Percentiles rank a stretch among this genome's conserved stretches.
phyloP scores from a whole-genome alignment of 169 alveolate species.

The Eimeria praecox region DNA sequence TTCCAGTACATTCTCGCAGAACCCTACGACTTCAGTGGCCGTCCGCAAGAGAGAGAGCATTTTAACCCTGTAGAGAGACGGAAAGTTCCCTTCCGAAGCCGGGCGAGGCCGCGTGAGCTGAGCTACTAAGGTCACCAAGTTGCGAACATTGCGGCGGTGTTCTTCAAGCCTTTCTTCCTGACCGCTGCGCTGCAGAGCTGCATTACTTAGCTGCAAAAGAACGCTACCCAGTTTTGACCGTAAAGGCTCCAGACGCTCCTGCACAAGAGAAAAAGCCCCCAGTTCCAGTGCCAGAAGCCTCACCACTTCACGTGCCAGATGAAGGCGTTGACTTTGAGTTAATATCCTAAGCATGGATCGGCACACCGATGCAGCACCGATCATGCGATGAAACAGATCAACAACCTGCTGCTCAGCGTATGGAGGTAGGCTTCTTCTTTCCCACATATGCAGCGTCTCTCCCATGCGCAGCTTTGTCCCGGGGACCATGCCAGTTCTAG shows the following conservation, averaged over 20 bases:
- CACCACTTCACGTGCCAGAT: neutral
- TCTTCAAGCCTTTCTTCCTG: neutral
- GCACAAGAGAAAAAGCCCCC: neutral
- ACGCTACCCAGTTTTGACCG: neutral
- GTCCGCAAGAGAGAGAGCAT: neutral
- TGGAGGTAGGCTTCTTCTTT: neutral
- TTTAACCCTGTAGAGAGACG: neutral
- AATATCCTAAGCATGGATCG: neutral
- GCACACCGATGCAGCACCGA: neutral
- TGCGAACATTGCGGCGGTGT: neutral
- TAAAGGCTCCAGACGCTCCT: neutral
- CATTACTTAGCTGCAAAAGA: neutral
- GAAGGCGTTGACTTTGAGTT: neutral
- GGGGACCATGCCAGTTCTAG: too few relatives aligned
- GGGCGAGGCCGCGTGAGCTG: neutral
- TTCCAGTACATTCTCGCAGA: neutral
- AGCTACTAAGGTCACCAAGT: neutral
- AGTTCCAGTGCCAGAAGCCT: constrained; percentile 6
- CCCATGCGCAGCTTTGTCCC: neutral
- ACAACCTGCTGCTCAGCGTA: neutral
- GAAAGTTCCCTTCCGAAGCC: neutral
- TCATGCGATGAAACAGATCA: neutral
- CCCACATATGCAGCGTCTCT: neutral
- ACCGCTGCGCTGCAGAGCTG: constrained; percentile 25
- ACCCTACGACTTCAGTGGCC: neutral